Evolutionary conservation across 305 asterid species (phyloP), one percentile per base, ranked within the genome.

Genomic region (Nicotiana rustica): DNA sequence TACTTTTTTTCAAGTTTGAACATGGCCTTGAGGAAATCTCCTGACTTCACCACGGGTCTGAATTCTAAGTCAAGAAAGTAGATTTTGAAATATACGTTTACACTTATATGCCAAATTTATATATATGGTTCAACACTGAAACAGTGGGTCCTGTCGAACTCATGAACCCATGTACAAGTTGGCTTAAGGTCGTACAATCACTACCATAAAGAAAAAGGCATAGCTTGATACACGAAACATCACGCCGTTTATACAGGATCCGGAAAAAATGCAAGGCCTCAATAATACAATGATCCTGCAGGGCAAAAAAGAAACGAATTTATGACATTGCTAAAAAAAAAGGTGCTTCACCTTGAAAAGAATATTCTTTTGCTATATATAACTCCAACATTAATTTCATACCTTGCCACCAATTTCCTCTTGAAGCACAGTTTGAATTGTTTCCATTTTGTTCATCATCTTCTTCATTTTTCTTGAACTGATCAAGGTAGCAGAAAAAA

Each of bases 391-490:
- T 25, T 35, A 8, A 25, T 15, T 35, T 12, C 82, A 62, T 86
- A 87, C 91, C 91, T 79, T 87, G 86, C 91, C 90, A 89, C 91
- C 91, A 89, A 61, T 89, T 82, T 65, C 91, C 91, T 83, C 90
- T 82, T 65, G 90, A 82, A 60, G 88, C 90, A 76, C 62, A 52
- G 35, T 64, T 76, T 35, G 85, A 71, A 81, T 84, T 85, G 77
- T 86, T 85, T 62, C 83, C 90, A 77, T 85, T 83, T 10, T 87
- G 78, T 41, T 86, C 86, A 78, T 86, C 87, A 8, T 66, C 85
- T 1, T 82, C 87, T 66, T 77, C 87, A 47, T 71, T 47, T 83
- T 83, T 79, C 79, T 85, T 79, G 62, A 57, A 25, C 82, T 83
- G 82, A 66, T 56, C 78, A 47, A 71, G 2, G 13, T 21, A 71